phyloP scores from a whole-genome alignment of 2,329 filamentous ascomycete genomes.

The Fusarium buharicum region DNA sequence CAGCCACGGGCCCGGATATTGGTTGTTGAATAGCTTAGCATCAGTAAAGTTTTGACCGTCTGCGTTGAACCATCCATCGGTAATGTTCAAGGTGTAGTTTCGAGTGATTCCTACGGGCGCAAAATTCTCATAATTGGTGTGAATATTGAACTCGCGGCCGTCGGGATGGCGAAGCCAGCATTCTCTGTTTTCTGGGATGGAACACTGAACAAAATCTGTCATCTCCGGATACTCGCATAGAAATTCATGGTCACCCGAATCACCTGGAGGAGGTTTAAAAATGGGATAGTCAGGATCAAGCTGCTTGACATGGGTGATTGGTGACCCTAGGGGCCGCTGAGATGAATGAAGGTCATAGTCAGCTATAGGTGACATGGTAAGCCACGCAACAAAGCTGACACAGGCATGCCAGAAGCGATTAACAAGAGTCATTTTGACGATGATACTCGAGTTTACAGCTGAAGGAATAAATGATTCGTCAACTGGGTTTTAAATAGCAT shows the following conservation, averaged over 20 bases:
- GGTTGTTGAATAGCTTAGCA: constrained; percentile 43
- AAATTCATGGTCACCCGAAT: constrained; percentile 32
- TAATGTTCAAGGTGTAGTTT: constrained; percentile 37
- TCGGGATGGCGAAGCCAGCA: constrained; percentile 44
- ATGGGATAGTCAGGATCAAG: constrained; percentile 7
- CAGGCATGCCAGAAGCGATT: constrained; percentile 34
- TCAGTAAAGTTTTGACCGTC: constrained; percentile 38
- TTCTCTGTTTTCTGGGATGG: constrained; percentile 37
- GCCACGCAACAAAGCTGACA: constrained; percentile 33
- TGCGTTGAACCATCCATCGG: constrained; percentile 29
- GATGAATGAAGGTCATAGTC: constrained; percentile 4
- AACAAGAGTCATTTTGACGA: constrained; percentile 30
- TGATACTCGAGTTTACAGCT: not conserved
- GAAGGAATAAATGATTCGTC: not conserved
- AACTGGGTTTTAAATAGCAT: not conserved
- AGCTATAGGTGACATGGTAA: constrained; percentile 32
- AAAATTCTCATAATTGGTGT: constrained; percentile 44
- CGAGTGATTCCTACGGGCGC: constrained; percentile 36
- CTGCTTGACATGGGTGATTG: not conserved
- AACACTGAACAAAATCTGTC: constrained; percentile 41
- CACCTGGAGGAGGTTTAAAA: constrained; percentile 24
- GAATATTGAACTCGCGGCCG: constrained; percentile 41
- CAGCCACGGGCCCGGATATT: constrained; percentile 46
- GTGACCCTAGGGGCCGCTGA: constrained; percentile 26
- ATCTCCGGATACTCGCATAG: constrained; percentile 43